phyloP scores from a whole-genome alignment of 176 grass and related monocot genomes.

The Triticum dicoccoides region DNA sequence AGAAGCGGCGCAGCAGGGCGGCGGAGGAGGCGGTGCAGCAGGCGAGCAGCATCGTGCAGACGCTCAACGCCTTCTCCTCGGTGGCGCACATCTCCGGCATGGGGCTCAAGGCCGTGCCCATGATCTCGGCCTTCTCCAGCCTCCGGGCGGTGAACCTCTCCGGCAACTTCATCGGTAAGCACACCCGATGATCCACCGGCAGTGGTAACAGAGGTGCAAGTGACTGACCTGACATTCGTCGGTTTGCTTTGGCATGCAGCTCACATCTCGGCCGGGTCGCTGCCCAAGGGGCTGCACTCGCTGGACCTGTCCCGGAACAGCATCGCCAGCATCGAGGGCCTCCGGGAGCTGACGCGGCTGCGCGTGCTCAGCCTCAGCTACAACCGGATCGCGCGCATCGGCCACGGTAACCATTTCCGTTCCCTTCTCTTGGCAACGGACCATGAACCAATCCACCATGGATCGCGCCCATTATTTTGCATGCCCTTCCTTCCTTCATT shows the following conservation, averaged over 20 bases:
- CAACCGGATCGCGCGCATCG: conserved; percentile 81
- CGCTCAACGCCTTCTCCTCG: conserved; percentile 56
- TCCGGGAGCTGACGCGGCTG: conserved; percentile 73
- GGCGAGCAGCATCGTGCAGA: conserved; percentile 56
- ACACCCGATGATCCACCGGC: background rate
- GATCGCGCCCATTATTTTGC: too few relatives aligned
- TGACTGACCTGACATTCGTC: too few relatives aligned
- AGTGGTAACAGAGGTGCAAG: too few relatives aligned
- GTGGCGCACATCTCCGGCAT: conserved; percentile 77
- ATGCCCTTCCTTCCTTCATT: too few relatives aligned
- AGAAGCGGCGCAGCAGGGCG: conserved; percentile 5
- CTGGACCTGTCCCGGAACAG: conserved; percentile 94
- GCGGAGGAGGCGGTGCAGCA: conserved; percentile 48
- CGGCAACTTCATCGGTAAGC: conserved; percentile 78
- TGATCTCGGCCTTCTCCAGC: conserved; percentile 63
- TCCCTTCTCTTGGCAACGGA: background rate
- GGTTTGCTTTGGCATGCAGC: conserved; percentile 24
- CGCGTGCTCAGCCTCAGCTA: conserved; percentile 83
- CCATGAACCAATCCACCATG: too few relatives aligned
- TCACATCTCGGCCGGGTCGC: conserved; percentile 51
- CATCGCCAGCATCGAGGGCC: conserved; percentile 79
- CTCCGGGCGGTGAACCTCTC: conserved; percentile 86
- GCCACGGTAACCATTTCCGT: conserved; percentile 44
- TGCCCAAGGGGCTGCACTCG: conserved; percentile 73
- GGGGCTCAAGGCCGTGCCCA: conserved; percentile 62